Evolutionary conservation across 257 asterid genomes (phyloP).

Genomic region (Capsicum chinense): DNA sequence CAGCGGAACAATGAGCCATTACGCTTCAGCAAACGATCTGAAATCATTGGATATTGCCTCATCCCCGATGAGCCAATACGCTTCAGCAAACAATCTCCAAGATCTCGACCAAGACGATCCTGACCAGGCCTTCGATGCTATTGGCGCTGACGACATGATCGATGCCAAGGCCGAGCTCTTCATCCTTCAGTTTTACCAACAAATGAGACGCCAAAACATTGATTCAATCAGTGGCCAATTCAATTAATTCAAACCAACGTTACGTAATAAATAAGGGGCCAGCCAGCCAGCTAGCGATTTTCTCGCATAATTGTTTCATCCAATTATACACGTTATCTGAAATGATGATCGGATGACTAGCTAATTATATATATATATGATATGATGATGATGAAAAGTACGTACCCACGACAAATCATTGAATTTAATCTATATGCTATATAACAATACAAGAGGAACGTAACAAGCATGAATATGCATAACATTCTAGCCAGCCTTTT

Average conservation of each 20-base stretch:
- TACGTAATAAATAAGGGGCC: neutral
- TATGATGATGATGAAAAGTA: neutral
- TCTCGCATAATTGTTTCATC: neutral
- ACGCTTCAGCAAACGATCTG: conserved; percentile 59
- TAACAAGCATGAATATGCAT: neutral
- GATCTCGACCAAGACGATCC: conserved; percentile 60
- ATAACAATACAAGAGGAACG: neutral
- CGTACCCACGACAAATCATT: neutral
- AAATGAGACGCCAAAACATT: conserved; percentile 49
- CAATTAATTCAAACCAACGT: neutral
- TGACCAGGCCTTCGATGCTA: conserved; percentile 63
- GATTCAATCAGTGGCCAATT: conserved; percentile 26
- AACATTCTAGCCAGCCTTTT: neutral
- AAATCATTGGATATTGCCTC: conserved; percentile 50
- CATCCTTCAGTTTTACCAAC: conserved; percentile 65
- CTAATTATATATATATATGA: neutral
- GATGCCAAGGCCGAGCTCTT: conserved; percentile 70
- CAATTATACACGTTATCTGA: neutral
- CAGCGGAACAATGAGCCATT: conserved; percentile 51
- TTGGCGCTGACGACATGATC: conserved; percentile 62
- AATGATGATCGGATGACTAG: neutral
- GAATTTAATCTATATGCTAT: neutral
- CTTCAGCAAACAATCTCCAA: conserved; percentile 54
- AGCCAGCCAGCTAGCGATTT: neutral
- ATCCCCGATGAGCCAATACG: conserved; percentile 55